These are phyloP conservation scores for Sugiyamaella novakii DNA, from an alignment of 1,139 yeast genomes.

Conservation along the genomic window DNA sequence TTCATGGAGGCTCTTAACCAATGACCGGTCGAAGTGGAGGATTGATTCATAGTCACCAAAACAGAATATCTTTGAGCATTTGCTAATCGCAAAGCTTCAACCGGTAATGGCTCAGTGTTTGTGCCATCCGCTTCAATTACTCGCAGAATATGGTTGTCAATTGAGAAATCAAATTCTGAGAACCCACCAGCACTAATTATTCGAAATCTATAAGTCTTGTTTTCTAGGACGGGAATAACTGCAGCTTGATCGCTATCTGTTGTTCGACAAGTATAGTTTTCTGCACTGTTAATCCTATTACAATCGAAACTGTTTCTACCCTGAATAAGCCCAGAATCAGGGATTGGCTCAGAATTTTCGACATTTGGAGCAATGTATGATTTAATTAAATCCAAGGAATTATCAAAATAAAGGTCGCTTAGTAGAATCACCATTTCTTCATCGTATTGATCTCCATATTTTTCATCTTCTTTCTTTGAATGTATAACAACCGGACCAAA, in stretches of 20 bases:
- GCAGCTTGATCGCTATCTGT: conserved; percentile 25
- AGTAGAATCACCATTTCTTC: conserved; percentile 65
- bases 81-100: conserved; percentile 60
- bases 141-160: conserved; percentile 52
- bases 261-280: conserved; percentile 22
- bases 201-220: conserved; percentile 33
- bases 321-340: conserved; percentile 53
- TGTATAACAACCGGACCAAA: conserved; percentile 70
- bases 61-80: conserved; percentile 78
- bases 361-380: conserved; percentile 70
- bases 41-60: conserved; percentile 41
- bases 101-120: conserved; percentile 56
- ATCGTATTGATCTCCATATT: conserved; percentile 56
- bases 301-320: conserved; percentile 34
- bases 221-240: conserved; percentile 24
- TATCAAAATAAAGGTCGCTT: conserved; percentile 74
- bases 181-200: conserved; percentile 39
- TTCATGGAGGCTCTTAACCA: conserved; percentile 46
- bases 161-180: conserved; percentile 35
- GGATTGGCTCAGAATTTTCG: conserved; percentile 90
- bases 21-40: conserved; percentile 27
- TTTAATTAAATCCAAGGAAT: conserved; percentile 50
- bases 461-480: conserved; percentile 44
- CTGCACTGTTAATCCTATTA: conserved; percentile 46
- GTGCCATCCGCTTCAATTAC: conserved; percentile 74